Base-by-base conservation (phyloP, 305 asterid genomes). In the Salvia sclarea region DNA sequence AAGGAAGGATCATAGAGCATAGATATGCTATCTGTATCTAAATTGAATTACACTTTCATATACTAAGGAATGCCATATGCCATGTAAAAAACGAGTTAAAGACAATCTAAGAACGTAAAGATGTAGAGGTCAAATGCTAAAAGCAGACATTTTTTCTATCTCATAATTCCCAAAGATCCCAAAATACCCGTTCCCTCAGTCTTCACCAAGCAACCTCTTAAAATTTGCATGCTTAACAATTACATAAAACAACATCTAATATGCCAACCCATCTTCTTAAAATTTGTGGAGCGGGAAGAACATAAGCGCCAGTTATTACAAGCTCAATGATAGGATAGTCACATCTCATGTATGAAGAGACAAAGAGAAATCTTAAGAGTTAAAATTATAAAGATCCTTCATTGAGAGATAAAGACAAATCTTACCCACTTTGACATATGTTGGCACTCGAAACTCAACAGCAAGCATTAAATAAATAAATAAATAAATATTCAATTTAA, bases 141-240 rank as follows among this genome's bases (percentile, higher is more conserved):
- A 49, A 54, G 59, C 21, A 52, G 11, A 54, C 14, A 22, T 8
- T 28, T 24, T 40, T 20, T 18, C 54, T 67, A 43, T 63, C 31
- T 25, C 53, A 37, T 61, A 40, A 20, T 64, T 20, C 37, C 65
- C 54, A 45, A 56, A 13, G 17, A 44, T 62, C 18, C 49, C 41
- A 38, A 55, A 43, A 35, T 24, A 53, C 35, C 16, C 43, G 56
- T 53, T 57, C 61, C 57, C 8, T 13, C 24, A 5, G 31, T 13
- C 56, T 56, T 59, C 17, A 12, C 16, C n/a, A 17, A 45, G 44
- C 20, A 21, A 48, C 17, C 14, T 64, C 53, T 37, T 38, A 8
- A 24, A 48, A 16, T 64, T 11, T 45, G 28, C 69, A 58, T 35
- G 68, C 64, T 20, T 2, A 78, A 60, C 13, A 28, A 68, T 65